A percentile compares a stretch with the other conserved stretches of the same genome.
phyloP scores from a whole-genome alignment of 345 rosid genomes.

The Populus tremula region DNA sequence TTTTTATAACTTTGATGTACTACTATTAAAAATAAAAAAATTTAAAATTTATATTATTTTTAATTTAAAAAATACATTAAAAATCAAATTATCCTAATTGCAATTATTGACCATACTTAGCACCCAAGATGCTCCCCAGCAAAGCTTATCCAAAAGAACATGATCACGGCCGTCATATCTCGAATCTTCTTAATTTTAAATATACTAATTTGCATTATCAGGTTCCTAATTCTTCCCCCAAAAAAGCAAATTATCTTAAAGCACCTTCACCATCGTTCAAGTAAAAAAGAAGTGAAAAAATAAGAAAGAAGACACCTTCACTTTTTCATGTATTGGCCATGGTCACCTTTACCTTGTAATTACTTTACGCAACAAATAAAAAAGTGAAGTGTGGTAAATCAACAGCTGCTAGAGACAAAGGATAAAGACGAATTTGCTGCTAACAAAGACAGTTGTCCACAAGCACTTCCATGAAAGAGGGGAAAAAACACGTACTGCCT shows the following conservation, averaged over 20 bases:
- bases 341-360: not conserved
- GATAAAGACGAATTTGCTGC: not conserved
- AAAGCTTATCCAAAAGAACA: slow-evolving; percentile 25
- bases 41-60: too few relatives aligned
- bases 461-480: too few relatives aligned
- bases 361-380: not conserved
- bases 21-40: too few relatives aligned
- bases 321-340: not conserved
- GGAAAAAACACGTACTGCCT: too few relatives aligned
- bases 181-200: slow-evolving; percentile 16
- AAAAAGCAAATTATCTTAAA: not conserved
- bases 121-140: not conserved
- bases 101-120: slow-evolving; percentile 25
- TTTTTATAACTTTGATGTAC: too few relatives aligned
- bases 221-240: not conserved
- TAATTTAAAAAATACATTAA: too few relatives aligned
- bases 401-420: not conserved
- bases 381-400: not conserved
- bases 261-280: not conserved
- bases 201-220: not conserved
- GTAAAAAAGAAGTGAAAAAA: not conserved
- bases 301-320: not conserved
- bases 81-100: not conserved
- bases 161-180: slow-evolving; percentile 19
- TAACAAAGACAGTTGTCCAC: too few relatives aligned